Evolutionary conservation across 2,329 filamentous ascomycete genomes (phyloP), one percentile per base, ranked within the genome.

Genomic region (Sporothrix curviconia): DNA sequence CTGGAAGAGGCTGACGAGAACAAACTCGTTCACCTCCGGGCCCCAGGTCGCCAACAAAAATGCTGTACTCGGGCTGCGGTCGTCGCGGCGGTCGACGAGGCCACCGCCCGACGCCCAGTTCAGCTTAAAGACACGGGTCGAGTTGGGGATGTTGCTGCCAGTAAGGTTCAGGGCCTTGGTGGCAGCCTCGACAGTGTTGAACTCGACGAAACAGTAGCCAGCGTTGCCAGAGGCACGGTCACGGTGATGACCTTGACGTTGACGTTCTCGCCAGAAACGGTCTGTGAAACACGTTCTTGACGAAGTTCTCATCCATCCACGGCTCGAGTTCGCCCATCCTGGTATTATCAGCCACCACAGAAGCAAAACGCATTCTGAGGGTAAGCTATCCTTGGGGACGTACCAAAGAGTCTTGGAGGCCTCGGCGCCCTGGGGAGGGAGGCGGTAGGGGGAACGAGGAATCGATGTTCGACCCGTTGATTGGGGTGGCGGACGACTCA

Each of bases 251-350:
- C 96, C 83, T 99, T 99, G 66, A 99, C 94, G 67, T 96, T 96
- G 67, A 99, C 94, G 63, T 85, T 85, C 75, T 97, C 94, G 65
- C 89, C 91, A 77, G 96, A 89, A 67, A 92, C 85, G 68, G 90
- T 95, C n/a, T n/a, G 63, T 78, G 70, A 82, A 90, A 97, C 46
- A 97, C 85, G 66, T 89, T 94, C 75, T 95, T 92, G 69, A 99
- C 89, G 73, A 97, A 99, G 75, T 92, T 95, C 78, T 99, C 94
- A 67, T 99, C 94, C 76, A 99, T 97, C 94, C 94, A 99, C 28
- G 91, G 90, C 74, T 97, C 92, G 63, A 99, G 87, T 73, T 99
- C 94, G 65, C 94, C 94, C 94, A 99, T 99, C 92, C 92, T 96
- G 61, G 12, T 7, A 40, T 40, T 40, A n/a, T 40, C 15, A 40